Conservation (phyloP, 345 rosid genomes). For the Citrus unshiu region DNA sequence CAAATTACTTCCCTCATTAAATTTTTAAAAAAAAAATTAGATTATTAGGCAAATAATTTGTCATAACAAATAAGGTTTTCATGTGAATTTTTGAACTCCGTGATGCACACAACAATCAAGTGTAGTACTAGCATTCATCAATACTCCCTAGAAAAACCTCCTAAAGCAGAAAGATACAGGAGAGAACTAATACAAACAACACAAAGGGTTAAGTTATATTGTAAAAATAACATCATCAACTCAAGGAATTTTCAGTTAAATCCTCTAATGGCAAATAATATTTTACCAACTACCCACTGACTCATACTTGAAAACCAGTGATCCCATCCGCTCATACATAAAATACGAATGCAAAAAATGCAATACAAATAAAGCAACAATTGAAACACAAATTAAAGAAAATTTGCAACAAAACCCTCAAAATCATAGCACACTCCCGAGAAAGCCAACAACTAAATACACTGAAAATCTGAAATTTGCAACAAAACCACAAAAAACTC, state of each 20-base stretch:
- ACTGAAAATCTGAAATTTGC: background rate
- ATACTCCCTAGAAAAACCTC: background rate
- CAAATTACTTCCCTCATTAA: background rate
- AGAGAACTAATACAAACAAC: background rate
- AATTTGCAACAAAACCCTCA: background rate
- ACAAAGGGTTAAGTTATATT: background rate
- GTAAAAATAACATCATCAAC: background rate
- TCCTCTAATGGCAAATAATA: background rate
- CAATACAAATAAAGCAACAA: background rate
- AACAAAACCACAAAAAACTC: background rate
- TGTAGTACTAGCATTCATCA: background rate
- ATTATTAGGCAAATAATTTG: background rate
- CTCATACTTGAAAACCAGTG: background rate
- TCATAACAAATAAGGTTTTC: background rate
- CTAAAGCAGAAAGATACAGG: background rate
- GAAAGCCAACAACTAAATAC: background rate
- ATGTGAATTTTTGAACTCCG: background rate
- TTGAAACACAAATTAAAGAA: background rate
- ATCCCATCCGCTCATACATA: background rate
- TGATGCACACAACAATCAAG: background rate
- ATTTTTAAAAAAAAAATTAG: background rate
- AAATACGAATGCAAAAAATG: background rate
- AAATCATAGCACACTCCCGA: background rate
- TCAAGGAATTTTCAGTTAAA: background rate
- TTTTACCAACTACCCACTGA: background rate